A percentile compares a stretch with the other conserved stretches of the same genome.
Evolutionary conservation across 805 yeast species (phyloP).

Genomic region (Saccharomyces eubayanus): DNA sequence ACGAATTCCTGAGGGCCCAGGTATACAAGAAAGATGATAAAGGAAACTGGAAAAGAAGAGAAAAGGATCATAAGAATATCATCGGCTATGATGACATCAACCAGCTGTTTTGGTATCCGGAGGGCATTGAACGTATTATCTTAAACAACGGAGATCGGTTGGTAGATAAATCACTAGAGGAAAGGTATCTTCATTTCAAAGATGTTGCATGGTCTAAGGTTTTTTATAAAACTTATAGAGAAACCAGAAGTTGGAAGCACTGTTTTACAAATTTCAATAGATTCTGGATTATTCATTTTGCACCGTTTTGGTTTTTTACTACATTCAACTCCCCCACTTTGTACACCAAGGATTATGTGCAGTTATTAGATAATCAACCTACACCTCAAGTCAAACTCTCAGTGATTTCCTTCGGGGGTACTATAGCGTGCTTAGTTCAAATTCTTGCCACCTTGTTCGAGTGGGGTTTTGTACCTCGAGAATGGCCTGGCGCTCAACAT

Average conservation of each 20-base stretch:
- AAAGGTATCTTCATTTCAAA: constrained; percentile 48
- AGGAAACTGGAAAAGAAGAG: constrained; percentile 53
- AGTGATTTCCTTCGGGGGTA: constrained; percentile 60
- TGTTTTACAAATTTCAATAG: constrained; percentile 64
- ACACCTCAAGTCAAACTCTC: constrained; percentile 46
- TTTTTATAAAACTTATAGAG: constrained; percentile 67
- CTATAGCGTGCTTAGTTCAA: constrained; percentile 49
- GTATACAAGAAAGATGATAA: constrained; percentile 42
- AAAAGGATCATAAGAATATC: constrained; percentile 59
- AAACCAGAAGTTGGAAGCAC: constrained; percentile 71
- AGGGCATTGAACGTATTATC: constrained; percentile 53
- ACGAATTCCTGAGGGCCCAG: constrained; percentile 58
- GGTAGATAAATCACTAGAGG: constrained; percentile 45
- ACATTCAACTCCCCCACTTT: constrained; percentile 59
- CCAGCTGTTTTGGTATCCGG: constrained; percentile 76
- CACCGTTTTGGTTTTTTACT: constrained; percentile 72
- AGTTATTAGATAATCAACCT: constrained; percentile 51
- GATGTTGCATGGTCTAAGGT: constrained; percentile 59
- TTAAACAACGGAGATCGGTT: constrained; percentile 40
- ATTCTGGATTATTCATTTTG: constrained; percentile 68
- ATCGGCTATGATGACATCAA: constrained; percentile 89
- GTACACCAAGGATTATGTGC: constrained; percentile 51
- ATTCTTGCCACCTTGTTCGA: constrained; percentile 51
- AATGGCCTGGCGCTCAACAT: constrained; percentile 65
- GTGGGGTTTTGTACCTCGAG: constrained; percentile 55